Percentiles rank a stretch among this genome's conserved stretches.
Evolutionary conservation across 768 basidiomycete genomes (phyloP).

Genomic region (Albatrellus ellisii): DNA sequence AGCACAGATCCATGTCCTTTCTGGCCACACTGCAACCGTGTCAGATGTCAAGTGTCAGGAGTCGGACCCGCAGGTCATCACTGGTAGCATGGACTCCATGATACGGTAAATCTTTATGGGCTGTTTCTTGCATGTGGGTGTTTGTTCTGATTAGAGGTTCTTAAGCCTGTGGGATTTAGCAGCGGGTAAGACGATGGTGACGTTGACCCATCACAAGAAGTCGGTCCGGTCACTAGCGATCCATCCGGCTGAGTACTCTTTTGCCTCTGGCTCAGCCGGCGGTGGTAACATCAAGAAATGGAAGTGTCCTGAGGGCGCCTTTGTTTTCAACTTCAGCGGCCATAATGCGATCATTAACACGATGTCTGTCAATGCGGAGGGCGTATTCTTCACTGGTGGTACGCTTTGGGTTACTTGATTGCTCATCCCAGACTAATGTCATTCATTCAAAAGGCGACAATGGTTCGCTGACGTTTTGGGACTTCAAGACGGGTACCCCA

Average conservation of each 20-base stretch:
- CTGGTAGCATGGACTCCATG: constrained; percentile 97
- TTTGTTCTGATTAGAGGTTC: background rate
- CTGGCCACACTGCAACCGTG: constrained; percentile 91
- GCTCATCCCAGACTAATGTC: background rate
- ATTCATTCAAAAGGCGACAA: constrained; percentile 81
- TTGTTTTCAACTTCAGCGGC: constrained; percentile 93
- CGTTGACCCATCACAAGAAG: constrained; percentile 99
- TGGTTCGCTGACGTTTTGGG: constrained; percentile 86
- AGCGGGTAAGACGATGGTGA: constrained; percentile 93
- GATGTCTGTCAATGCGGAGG: constrained; percentile 84
- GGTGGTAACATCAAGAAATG: constrained; percentile 99
- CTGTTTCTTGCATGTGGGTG: background rate
- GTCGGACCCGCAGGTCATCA: constrained; percentile 95
- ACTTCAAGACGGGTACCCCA: constrained; percentile 86
- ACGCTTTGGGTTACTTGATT: constrained; percentile 16
- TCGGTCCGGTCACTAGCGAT: constrained; percentile 89
- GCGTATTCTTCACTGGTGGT: constrained; percentile 97
- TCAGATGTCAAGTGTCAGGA: constrained; percentile 95
- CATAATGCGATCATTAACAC: constrained; percentile 99
- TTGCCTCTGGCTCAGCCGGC: constrained; percentile 92
- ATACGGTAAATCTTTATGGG: constrained; percentile 44
- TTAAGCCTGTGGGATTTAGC: constrained; percentile 90
- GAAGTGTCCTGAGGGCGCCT: constrained; percentile 94
- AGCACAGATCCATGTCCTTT: constrained; percentile 84
- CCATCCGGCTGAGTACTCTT: constrained; percentile 94